These are phyloP conservation scores for Eremothecium gossypii DNA, from an alignment of 1,139 yeast species.

Conservation along the genomic window DNA sequence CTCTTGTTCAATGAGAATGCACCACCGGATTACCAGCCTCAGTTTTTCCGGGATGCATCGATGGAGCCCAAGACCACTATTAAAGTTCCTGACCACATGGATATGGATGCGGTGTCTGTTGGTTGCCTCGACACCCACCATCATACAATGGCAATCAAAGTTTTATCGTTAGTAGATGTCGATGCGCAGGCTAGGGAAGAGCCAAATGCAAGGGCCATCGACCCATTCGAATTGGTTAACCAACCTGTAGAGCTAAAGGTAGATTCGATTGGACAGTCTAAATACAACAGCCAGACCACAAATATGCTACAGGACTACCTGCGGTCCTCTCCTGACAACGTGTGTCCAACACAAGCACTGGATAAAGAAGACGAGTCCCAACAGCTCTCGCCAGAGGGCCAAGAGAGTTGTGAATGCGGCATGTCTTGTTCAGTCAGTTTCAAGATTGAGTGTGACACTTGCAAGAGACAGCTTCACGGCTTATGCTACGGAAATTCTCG, in stretches of 20 bases:
- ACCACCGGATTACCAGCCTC: constrained; percentile 42
- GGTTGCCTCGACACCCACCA: constrained; percentile 23
- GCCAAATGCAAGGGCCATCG: constrained; percentile 12
- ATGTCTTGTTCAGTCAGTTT: constrained; percentile 12
- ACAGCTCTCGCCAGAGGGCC: background rate
- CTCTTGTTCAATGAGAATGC: constrained; percentile 40
- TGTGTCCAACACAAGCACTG: constrained; percentile 28
- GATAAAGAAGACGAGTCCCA: background rate
- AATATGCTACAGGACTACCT: constrained; percentile 24
- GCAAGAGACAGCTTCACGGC: constrained; percentile 26
- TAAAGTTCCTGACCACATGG: constrained; percentile 20
- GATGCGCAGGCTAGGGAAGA: constrained; percentile 6
- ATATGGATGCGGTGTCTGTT: constrained; percentile 17
- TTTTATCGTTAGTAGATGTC: constrained; percentile 19
- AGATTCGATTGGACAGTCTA: constrained; percentile 2
- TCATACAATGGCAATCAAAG: constrained; percentile 21
- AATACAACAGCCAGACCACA: constrained; percentile 29
- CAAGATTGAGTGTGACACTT: constrained; percentile 20
- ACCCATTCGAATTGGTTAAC: constrained; percentile 27
- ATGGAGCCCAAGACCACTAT: constrained; percentile 28
- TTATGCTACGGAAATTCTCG: constrained; percentile 26
- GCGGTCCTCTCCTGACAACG: constrained; percentile 19
- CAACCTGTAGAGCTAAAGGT: constrained; percentile 6
- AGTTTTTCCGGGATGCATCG: constrained; percentile 38
- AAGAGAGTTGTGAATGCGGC: constrained; percentile 28